Base-by-base conservation (phyloP, 2,329 filamentous ascomycete genomes). In the Phoma herbarum region DNA sequence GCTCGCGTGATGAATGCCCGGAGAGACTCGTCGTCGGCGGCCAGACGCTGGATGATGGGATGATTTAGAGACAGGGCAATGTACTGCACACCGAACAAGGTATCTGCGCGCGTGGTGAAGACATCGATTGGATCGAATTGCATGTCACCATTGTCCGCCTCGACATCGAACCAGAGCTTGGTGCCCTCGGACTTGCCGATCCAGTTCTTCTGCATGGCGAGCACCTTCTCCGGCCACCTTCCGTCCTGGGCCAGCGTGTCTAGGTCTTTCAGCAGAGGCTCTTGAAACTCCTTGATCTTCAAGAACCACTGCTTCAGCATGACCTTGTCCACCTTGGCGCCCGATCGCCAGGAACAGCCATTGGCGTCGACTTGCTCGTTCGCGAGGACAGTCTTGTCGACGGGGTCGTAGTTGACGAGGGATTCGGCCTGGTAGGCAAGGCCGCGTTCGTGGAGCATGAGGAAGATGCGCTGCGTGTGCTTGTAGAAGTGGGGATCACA, bases 281-380 rank as follows among this genome's bases (percentile, higher is more conserved):
- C 88, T 61, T 90, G 87, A 71, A 91, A 95, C 47, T 86, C 85
- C 3, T 92, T 94, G 70, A 95, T 96, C 62, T 88, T 88, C 63
- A 96, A 86, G 75, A 96, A 96, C 93, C 93, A 97, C 76, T 97
- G 93, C 77, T 90, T 92, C 46, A 96, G 81, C 66, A 86, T 86
- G 59, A 86, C 82, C 78, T 93, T 90, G 77, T 95, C 90, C 18
- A 96, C 92, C 73, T 90, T 88, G 48, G 91, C 92, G 10, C 92
- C 92, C 1, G 91, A 95, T 56, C 92, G 86, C 93, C 93, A 97
- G 2, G 92, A 96, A 67, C 83, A 86, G 29, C 93, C 93, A 71
- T 92, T 89, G 48, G 90, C 84, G 73, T 96, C 91, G n/a, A 96
- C 92, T 78, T 97, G 93, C 77, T 97, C 93, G 74, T 97, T 97